phyloP scores from a whole-genome alignment of 768 basidiomycete genomes.

The Phaffia australis region DNA sequence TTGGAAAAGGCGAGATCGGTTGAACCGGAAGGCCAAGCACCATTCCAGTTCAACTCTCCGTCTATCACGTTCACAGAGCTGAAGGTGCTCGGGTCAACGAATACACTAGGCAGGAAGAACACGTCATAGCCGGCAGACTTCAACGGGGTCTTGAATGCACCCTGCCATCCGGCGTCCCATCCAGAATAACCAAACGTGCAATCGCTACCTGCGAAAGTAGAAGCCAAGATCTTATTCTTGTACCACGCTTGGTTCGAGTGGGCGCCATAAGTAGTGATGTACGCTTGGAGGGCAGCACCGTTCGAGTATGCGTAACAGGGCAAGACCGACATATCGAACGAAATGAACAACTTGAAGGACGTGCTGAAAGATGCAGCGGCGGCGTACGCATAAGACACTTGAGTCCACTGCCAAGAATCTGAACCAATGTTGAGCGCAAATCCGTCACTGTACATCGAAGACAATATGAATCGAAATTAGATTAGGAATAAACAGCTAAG shows the following conservation, averaged over 20 bases:
- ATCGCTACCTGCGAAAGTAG: conserved; percentile 37
- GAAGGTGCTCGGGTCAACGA: conserved; percentile 29
- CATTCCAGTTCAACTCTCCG: conserved; percentile 51
- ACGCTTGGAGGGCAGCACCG: conserved; percentile 29
- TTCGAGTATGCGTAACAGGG: conserved; percentile 29
- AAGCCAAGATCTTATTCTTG: conserved; percentile 35
- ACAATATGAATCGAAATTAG: neutral
- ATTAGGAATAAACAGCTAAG: conserved; percentile 31
- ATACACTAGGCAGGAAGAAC: conserved; percentile 30
- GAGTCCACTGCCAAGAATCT: conserved; percentile 53
- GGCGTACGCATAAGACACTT: conserved; percentile 55
- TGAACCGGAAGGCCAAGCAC: conserved; percentile 56
- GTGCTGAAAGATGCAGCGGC: conserved; percentile 35
- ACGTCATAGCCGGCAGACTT: conserved; percentile 12
- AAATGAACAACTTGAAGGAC: conserved; percentile 22
- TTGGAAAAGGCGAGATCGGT: neutral
- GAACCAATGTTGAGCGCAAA: conserved; percentile 54
- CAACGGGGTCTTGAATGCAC: conserved; percentile 29
- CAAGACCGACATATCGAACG: conserved; percentile 34
- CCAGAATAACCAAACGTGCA: conserved; percentile 37
- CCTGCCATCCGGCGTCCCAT: conserved; percentile 32
- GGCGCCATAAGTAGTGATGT: conserved; percentile 29
- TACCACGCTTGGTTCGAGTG: conserved; percentile 35
- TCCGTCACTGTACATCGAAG: conserved; percentile 26
- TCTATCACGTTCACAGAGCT: conserved; percentile 29